Evolutionary conservation across 2,329 filamentous ascomycete species (phyloP).

Genomic region (Fulvia fulva): DNA sequence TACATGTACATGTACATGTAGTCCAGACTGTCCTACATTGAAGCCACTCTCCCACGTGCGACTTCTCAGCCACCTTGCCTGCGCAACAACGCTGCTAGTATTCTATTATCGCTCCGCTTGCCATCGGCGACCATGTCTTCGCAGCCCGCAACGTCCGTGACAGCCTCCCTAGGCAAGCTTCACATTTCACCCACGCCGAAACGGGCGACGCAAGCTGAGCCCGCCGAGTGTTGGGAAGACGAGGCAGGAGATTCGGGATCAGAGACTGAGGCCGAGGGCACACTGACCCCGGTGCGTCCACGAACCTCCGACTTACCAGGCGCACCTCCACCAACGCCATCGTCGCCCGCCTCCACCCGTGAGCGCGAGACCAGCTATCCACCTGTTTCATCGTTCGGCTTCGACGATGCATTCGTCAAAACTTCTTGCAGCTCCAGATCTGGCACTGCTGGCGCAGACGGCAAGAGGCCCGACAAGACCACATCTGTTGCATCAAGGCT

Average conservation of each 20-base stretch:
- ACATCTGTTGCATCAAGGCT: constrained; percentile 84
- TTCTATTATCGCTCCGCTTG: no score
- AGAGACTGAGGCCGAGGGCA: constrained; percentile 29
- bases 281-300: constrained; percentile 27
- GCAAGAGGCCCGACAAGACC: constrained; percentile 72
- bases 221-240: constrained; percentile 73
- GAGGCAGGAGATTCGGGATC: constrained; percentile 49
- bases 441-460: constrained; percentile 21
- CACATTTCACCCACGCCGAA: constrained; percentile 34
- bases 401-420: constrained; percentile 15
- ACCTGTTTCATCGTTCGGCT: constrained; percentile 24
- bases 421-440: neutral
- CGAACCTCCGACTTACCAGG: constrained; percentile 34
- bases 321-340: constrained; percentile 65
- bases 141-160: constrained; percentile 18
- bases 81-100: neutral
- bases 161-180: constrained; percentile 33
- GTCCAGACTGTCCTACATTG: no score
- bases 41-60: neutral
- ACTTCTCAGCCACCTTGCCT: neutral
- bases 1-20: no score
- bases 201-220: constrained; percentile 16
- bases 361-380: constrained; percentile 16
- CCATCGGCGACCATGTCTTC: constrained; percentile 8
- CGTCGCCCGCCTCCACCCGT: constrained; percentile 46